Base-by-base conservation (phyloP, 2,329 filamentous ascomycete genomes). In the Venturia aucupariae region DNA sequence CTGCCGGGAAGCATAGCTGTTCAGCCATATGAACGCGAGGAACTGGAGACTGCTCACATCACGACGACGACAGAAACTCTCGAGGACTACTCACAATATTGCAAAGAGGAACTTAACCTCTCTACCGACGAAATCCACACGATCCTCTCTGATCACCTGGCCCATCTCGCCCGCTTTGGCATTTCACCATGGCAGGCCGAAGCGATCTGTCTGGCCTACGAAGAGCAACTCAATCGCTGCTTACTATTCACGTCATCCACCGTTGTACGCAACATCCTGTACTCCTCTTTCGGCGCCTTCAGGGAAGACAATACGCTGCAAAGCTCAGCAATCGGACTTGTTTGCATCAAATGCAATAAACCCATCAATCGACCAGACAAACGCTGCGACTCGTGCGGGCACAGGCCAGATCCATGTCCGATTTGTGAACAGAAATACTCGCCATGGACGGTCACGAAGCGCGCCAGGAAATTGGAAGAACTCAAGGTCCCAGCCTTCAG, bases 281-380 rank as follows among this genome's bases (percentile, higher is more conserved):
- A 84, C 63, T 80, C 83, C 3, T 74, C 75, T 3, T 84, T 84
- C 66, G 81, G 82, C 10, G 75, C 79, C 10, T 81, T 85, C 22
- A 84, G 84, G 69, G 82, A 85, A 65, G 51, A 57, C 27, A 30
- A 39, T 81, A 84, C 68, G 79, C 78, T 0, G 74, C 32, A 78
- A 79, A 63, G 84, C 66, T 83, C 80, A 13, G 78, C 77, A 64
- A 76, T 85, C 54, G 81, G 80, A 62, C 75, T 84, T 8, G 77
- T 79, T 67, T 86, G 84, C 69, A 79, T 81, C 42, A 78, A 78
- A 55, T 87, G 85, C 74, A 80, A 80, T 67, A 81, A 80, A 55
- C 79, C 82, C 6, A 81, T 83, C 67, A 80, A 81, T 65, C 81
- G 82, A 60, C 77, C 80, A 0, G 75, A 75, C 41, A 78, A 80